These are phyloP conservation scores for Linaria vulgaris DNA, from an alignment of 257 asterid species.

Conservation along the genomic window DNA sequence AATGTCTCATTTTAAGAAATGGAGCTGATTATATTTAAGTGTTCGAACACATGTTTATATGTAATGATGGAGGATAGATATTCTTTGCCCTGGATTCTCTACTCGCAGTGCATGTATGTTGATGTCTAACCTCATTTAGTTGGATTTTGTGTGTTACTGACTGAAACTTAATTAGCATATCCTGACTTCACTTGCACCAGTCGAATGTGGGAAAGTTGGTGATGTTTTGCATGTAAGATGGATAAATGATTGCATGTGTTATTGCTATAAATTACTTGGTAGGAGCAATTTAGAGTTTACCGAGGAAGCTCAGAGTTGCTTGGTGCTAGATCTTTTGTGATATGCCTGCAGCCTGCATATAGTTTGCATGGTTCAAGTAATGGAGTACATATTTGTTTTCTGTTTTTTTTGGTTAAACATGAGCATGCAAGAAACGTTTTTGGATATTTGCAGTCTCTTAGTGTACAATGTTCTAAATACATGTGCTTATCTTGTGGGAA, in stretches of 20 bases:
- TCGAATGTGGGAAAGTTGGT: slow-evolving; percentile 7
- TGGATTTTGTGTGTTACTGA: neutral
- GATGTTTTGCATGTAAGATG: neutral
- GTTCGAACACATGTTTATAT: neutral
- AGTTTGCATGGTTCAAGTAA: neutral
- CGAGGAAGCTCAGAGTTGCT: neutral
- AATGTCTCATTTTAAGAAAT: neutral
- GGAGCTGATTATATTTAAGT: neutral
- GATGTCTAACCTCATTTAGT: neutral
- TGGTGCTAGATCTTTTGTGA: neutral
- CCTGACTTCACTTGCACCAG: slow-evolving; percentile 6
- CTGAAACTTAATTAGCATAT: neutral
- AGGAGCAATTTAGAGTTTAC: neutral
- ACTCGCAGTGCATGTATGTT: neutral
- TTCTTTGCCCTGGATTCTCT: neutral
- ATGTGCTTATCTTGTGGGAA: slow-evolving; percentile 10
- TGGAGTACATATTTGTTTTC: neutral
- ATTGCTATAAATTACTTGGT: neutral
- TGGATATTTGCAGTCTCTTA: neutral
- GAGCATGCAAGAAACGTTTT: neutral
- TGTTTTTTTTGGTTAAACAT: slow-evolving; percentile 7
- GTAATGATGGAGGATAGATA: neutral
- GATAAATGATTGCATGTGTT: neutral
- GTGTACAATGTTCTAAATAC: neutral
- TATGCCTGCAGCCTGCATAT: neutral